Evolutionary conservation across 805 yeast genomes (phyloP).

Genomic region (Saccharomyces kudriavzevii): DNA sequence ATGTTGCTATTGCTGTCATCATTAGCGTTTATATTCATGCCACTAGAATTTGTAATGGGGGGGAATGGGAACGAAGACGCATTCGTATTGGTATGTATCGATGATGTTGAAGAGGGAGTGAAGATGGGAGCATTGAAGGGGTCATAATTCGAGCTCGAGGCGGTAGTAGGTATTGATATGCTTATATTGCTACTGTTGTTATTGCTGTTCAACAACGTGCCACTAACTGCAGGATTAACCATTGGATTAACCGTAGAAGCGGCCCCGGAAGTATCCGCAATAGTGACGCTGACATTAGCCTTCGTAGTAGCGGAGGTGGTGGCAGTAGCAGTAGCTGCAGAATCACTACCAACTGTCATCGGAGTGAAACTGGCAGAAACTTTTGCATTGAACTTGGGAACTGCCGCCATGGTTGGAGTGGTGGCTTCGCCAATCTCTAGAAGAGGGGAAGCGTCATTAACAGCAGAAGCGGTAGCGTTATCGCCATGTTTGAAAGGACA

Average conservation of each 20-base stretch:
- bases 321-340: slow-evolving; percentile 1
- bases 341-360: slow-evolving; percentile 5
- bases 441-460: background rate
- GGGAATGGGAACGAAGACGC: background rate
- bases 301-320: slow-evolving; percentile 1
- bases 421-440: background rate
- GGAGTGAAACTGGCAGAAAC: slow-evolving; percentile 51
- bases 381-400: slow-evolving; percentile 43
- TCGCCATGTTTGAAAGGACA: slow-evolving; percentile 70
- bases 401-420: slow-evolving; percentile 9
- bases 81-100: background rate
- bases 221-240: background rate
- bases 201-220: background rate
- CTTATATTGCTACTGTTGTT: background rate
- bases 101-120: background rate
- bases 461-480: slow-evolving; percentile 15
- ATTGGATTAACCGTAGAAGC: background rate
- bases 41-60: background rate
- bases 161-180: background rate
- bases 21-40: background rate
- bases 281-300: background rate
- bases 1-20: slow-evolving; percentile 1
- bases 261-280: background rate
- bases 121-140: background rate
- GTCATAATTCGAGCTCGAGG: background rate